These are phyloP conservation scores for Termitomyces sp. DNA, from an alignment of 768 basidiomycete genomes.

Conservation along the genomic window DNA sequence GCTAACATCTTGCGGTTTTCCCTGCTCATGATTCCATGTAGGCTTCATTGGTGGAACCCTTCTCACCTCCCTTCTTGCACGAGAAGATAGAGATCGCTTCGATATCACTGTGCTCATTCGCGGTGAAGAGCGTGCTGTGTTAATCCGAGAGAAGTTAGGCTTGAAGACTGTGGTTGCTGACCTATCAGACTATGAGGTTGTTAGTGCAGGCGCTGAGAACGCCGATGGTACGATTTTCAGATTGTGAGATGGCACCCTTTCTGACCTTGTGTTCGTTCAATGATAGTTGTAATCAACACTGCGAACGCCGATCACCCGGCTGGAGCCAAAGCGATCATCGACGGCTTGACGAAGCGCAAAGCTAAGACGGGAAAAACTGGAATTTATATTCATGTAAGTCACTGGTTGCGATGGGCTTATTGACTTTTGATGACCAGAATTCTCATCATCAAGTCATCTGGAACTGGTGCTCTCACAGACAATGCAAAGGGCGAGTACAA, in stretches of 20 bases:
- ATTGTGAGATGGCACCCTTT: too few relatives aligned
- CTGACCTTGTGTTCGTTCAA: neutral
- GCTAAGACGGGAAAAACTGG: conserved; percentile 8
- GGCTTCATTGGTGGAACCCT: conserved; percentile 13
- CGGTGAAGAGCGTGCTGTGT: conserved; percentile 11
- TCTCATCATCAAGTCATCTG: conserved; percentile 6
- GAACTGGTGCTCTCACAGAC: conserved; percentile 12
- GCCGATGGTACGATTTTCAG: conserved; percentile 7
- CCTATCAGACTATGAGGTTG: conserved; percentile 3
- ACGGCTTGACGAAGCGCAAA: conserved; percentile 13
- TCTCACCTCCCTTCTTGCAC: conserved; percentile 10
- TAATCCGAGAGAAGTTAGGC: conserved; percentile 11
- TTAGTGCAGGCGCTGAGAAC: conserved; percentile 12
- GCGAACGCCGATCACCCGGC: conserved; percentile 14
- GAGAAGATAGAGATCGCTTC: conserved; percentile 8
- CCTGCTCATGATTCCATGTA: neutral
- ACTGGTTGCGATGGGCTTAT: neutral
- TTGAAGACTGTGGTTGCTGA: conserved; percentile 14
- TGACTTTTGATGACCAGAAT: neutral
- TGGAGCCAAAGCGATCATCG: conserved; percentile 10
- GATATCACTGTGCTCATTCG: conserved; percentile 14
- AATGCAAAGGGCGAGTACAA: conserved; percentile 9
- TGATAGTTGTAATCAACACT: conserved; percentile 10
- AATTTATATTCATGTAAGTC: conserved; percentile 12
- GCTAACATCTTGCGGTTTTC: neutral